Evolutionary conservation across 1,284 basidiomycete genomes (phyloP), one percentile per base, ranked within the genome.

Genomic region (Xerocomus minutiporus): DNA sequence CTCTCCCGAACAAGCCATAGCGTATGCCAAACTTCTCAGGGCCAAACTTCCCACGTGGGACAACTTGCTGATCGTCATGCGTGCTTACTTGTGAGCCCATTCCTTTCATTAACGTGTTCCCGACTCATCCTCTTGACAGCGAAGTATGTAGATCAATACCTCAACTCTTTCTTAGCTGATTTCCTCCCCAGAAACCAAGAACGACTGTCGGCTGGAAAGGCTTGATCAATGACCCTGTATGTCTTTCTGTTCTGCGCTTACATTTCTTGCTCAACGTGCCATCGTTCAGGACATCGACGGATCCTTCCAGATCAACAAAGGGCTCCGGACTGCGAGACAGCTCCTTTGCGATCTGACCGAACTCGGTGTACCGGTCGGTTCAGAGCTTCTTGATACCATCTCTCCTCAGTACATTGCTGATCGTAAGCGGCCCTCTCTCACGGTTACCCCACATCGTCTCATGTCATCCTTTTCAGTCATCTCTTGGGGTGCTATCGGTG

Each of bases 401-500:
- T 93, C 91, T 0, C 93, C 92, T 1, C 88, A 91, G 65, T 91
- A 83, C 75, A 82, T 90, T 45, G 77, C 84, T 43, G 88, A 87
- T 64, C 76, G 81, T 83, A 60, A 43, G 79, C 72, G 13, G 15
- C 1, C 4, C 6, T 28, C 32, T 40, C 25, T 46, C 38, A 20
- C 20, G 32, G 4, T 32, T 38, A 26, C 12, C 8, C n/a, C 7
- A 55, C 26, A 17, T 17, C 4, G 7, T 25, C 57, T 51, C 25
- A 55, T 26, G 3, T 2, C 11, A 6, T 1, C 23, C 3, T 34
- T 32, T 20, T 11, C 55, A 83, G 81, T 97, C 51, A 88, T 88
- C 66, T 91, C 91, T 48, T 99, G 96, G 96, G 96, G 96, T 47
- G 96, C 96, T 5, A 98, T 98, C 59, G 96, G 96, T 41, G 96